These are phyloP conservation scores for Chaetomium strumarium DNA, from an alignment of 2,329 filamentous ascomycete genomes.

Conservation along the genomic window DNA sequence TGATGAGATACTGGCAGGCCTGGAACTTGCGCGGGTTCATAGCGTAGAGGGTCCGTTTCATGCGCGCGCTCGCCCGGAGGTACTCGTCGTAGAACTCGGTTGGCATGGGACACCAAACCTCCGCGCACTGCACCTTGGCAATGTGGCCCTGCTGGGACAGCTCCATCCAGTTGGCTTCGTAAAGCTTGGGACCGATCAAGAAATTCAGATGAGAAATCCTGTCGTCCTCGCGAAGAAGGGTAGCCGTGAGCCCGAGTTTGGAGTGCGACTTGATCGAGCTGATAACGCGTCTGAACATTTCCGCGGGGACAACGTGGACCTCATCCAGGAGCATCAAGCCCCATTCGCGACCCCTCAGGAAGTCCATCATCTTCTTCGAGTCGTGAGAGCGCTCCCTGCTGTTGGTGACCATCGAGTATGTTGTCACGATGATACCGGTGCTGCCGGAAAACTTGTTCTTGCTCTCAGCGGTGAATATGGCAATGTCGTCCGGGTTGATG, in stretches of 20 bases:
- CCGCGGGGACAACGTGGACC: constrained; percentile 94
- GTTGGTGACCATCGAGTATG: constrained; percentile 98
- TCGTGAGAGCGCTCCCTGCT: constrained; percentile 83
- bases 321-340: constrained; percentile 95
- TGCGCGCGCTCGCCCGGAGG: constrained; percentile 56
- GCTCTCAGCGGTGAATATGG: constrained; percentile 89
- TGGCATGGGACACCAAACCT: constrained; percentile 99
- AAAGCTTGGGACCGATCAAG: constrained; percentile 92
- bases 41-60: constrained; percentile 62
- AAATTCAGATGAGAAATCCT: constrained; percentile 98
- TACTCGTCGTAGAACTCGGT: constrained; percentile 98
- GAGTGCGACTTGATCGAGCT: constrained; percentile 90
- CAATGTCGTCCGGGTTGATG: constrained; percentile 84
- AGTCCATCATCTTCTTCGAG: constrained; percentile 96
- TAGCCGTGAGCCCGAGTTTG: constrained; percentile 91
- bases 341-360: constrained; percentile 85
- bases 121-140: constrained; percentile 92
- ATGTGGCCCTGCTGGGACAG: constrained; percentile 95
- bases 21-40: constrained; percentile 99
- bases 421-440: constrained; percentile 94
- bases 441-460: constrained; percentile 79
- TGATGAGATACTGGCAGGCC: constrained; percentile 94
- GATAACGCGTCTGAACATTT: constrained; percentile 93
- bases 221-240: constrained; percentile 90
- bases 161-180: constrained; percentile 99